phyloP scores from a whole-genome alignment of 164 flowering plant genomes.

The Chimonanthus salicifolius region DNA sequence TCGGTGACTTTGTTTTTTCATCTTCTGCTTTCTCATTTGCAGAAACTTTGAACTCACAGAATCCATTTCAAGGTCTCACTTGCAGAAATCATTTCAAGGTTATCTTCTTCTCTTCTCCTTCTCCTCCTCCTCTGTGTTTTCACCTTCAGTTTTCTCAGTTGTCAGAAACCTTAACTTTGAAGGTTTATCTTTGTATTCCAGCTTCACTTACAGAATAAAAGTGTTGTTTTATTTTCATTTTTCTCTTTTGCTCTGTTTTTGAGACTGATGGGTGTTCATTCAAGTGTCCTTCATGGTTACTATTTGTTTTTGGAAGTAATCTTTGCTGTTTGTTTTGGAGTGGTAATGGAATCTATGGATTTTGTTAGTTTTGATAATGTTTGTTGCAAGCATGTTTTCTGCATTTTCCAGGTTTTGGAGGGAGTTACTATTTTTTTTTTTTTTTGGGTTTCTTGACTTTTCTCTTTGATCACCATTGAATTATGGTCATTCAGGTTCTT shows the following conservation, averaged over 20 bases:
- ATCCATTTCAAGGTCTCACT: neutral
- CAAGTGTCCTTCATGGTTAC: neutral
- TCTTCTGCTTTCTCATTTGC: neutral
- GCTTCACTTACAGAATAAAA: neutral
- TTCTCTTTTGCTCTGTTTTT: neutral
- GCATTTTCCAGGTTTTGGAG: neutral
- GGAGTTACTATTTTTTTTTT: neutral
- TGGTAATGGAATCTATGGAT: neutral
- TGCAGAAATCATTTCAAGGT: neutral
- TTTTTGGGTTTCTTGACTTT: neutral
- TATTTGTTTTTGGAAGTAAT: neutral
- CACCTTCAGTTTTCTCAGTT: neutral
- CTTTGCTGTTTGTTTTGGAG: neutral
- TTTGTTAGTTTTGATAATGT: neutral
- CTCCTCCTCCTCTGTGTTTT: too few species aligned
- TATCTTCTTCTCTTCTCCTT: too few species aligned
- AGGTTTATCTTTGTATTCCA: neutral
- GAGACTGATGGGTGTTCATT: neutral
- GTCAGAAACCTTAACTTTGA: neutral
- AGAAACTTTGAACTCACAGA: neutral
- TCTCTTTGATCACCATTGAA: neutral
- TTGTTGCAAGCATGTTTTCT: neutral
- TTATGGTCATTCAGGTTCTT: neutral
- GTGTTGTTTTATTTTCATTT: neutral
- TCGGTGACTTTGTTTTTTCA: too few species aligned